phyloP scores from a whole-genome alignment of 495 filamentous ascomycete species.

The Trichoderma parareesei region DNA sequence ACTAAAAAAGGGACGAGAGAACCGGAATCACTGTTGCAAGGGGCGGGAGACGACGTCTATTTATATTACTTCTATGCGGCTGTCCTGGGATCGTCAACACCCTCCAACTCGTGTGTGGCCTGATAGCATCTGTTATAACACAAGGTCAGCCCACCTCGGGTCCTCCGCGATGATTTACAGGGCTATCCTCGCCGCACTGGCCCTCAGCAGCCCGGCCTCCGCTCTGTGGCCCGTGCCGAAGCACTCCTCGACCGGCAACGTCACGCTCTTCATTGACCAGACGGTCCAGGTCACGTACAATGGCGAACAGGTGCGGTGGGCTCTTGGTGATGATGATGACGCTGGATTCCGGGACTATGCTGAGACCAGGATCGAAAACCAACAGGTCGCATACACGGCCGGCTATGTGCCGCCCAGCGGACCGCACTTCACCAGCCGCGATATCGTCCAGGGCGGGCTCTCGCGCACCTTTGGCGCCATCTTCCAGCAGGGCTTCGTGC shows the following conservation, averaged over 20 bases:
- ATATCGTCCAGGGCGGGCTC: conserved; percentile 42
- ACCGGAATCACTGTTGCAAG: not conserved
- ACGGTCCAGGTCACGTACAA: conserved; percentile 49
- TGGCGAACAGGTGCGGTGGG: conserved; percentile 42
- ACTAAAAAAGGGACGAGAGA: not conserved
- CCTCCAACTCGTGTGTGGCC: not conserved
- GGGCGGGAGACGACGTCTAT: not conserved
- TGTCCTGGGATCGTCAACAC: not conserved
- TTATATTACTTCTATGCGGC: not conserved
- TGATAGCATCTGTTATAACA: not conserved
- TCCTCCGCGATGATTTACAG: not conserved
- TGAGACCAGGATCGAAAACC: conserved; percentile 4
- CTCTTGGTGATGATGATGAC: not conserved
- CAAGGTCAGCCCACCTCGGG: not conserved
- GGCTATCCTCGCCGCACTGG: conserved; percentile 6
- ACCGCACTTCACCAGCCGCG: conserved; percentile 30
- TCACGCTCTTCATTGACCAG: conserved; percentile 47
- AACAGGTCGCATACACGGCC: conserved; percentile 19
- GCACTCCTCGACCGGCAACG: conserved; percentile 42
- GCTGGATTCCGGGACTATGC: not conserved
- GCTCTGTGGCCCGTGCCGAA: conserved; percentile 57
- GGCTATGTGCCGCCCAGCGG: conserved; percentile 28
- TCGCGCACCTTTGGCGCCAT: conserved; percentile 41
- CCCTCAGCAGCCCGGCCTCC: conserved; percentile 8
- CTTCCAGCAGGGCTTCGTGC: conserved; percentile 55